A percentile compares a stretch with the other conserved stretches of the same genome.
phyloP scores from a whole-genome alignment of 768 basidiomycete genomes.

The Lactarius evosmus region DNA sequence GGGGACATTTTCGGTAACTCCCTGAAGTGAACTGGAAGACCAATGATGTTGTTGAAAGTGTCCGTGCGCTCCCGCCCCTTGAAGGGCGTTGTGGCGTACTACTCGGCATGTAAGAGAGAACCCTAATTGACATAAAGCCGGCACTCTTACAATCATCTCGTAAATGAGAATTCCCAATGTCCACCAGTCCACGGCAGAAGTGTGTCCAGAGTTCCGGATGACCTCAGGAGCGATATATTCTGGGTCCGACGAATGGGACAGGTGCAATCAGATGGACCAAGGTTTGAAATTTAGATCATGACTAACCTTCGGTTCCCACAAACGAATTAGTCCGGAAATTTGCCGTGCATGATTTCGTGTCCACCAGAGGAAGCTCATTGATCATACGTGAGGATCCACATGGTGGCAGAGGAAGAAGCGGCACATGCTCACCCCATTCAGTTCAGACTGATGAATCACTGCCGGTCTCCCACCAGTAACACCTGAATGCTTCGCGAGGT shows the following conservation, averaged over 20 bases:
- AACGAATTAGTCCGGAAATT: slow-evolving; percentile 99
- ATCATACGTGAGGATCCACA: slow-evolving; percentile 21
- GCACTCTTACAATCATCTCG: slow-evolving; percentile 91
- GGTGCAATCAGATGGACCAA: slow-evolving; percentile 14
- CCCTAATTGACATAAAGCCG: not conserved
- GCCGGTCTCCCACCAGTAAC: slow-evolving; percentile 84
- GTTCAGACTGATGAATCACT: slow-evolving; percentile 78
- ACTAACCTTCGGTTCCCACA: slow-evolving; percentile 93
- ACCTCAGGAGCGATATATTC: slow-evolving; percentile 99
- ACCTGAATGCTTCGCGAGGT: slow-evolving; percentile 92
- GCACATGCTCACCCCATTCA: slow-evolving; percentile 72
- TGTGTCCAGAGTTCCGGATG: slow-evolving; percentile 93
- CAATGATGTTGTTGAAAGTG: slow-evolving; percentile 94
- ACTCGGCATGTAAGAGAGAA: slow-evolving; percentile 23
- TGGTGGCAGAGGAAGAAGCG: not conserved
- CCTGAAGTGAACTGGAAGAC: slow-evolving; percentile 80
- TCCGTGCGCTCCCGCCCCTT: slow-evolving; percentile 93
- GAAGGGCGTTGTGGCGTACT: slow-evolving; percentile 99
- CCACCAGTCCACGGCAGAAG: slow-evolving; percentile 99
- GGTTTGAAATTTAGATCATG: slow-evolving; percentile 3
- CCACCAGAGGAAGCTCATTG: slow-evolving; percentile 80
- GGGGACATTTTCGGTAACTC: slow-evolving; percentile 73
- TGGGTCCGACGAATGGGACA: slow-evolving; percentile 36
- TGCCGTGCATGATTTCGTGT: slow-evolving; percentile 95
- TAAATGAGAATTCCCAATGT: slow-evolving; percentile 97